Conservation (phyloP, 257 asterid genomes). For the Primulina eburnea region DNA sequence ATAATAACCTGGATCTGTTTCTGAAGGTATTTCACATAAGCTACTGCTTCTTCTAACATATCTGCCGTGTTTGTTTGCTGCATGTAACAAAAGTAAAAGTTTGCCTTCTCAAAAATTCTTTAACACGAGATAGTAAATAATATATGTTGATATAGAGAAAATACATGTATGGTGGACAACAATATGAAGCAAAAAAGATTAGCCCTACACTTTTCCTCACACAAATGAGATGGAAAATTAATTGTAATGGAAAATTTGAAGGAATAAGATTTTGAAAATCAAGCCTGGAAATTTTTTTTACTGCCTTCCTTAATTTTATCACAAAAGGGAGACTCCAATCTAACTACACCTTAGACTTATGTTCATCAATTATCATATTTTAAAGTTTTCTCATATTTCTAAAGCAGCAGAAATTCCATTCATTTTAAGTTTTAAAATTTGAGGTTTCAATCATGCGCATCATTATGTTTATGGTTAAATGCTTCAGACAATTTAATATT, state of each 20-base stretch:
- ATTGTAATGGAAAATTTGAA: background rate
- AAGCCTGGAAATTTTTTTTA: background rate
- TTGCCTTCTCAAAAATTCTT: conserved; percentile 1
- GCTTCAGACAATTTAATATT: background rate
- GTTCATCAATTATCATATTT: background rate
- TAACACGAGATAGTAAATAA: background rate
- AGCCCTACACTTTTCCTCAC: background rate
- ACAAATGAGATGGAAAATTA: background rate
- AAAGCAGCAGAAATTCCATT: background rate
- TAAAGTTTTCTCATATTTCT: background rate
- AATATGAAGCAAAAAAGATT: background rate
- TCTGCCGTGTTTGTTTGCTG: conserved; percentile 99
- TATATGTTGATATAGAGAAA: background rate
- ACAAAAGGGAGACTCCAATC: background rate
- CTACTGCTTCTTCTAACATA: conserved; percentile 95
- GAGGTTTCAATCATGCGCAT: background rate
- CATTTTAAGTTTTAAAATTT: too few relatives aligned
- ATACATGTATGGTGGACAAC: background rate
- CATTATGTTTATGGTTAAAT: background rate
- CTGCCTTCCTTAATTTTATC: background rate
- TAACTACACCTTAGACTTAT: background rate
- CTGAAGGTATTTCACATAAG: conserved; percentile 79
- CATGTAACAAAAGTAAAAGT: conserved; percentile 28
- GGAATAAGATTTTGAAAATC: background rate
- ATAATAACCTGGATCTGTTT: conserved; percentile 73